Base-by-base conservation (phyloP, 805 yeast genomes). In the Ogataea pignaliae region DNA sequence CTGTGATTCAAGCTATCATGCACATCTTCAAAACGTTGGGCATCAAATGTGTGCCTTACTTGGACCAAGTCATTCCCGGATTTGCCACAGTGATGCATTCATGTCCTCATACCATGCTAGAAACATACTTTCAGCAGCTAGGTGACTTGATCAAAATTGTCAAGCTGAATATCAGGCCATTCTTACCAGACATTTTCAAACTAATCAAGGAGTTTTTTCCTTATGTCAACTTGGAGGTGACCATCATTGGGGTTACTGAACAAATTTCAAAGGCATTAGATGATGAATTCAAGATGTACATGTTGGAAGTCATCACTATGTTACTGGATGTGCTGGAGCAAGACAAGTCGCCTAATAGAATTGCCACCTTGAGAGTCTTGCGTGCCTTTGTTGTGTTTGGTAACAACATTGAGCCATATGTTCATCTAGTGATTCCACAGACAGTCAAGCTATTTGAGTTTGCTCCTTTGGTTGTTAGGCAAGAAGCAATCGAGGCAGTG, bases 1-100 rank as follows among this genome's bases (percentile, higher is more conserved):
- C 88, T 15, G 96, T 89, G 26, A 87, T 90, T n/a, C 97, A 90
- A 55, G 95, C 98, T 0, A 84, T 93, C 36, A 85, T 89, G 78
- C 83, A 85, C 54, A 90, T 93, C 37, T 90, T 90, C 71, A 88
- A 86, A 61, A 84, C 95, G 1, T 70, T 93, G 48, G 96, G 97
- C 0, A 70, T 86, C 45, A 80, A 91, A 44, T 90, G 97, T 63
- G 93, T 90, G 13, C 81, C 90, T n/a, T 91, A 88, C 60, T 66
- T 95, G 44, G 85, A 85, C 28, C 88, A 88, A 45, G 87, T 91
- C 11, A 81, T 93, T 29, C 96, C 96, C 1, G 96, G 95, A 0
- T 81, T 93, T 50, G 72, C 88, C 29, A 75, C 75, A 31, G 97
- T 91, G 7, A 88, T 93, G 88, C 83, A 81, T 42, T 72, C 82